Base-by-base conservation (phyloP, 2,329 filamentous ascomycete genomes). In the Xylaria sp. region DNA sequence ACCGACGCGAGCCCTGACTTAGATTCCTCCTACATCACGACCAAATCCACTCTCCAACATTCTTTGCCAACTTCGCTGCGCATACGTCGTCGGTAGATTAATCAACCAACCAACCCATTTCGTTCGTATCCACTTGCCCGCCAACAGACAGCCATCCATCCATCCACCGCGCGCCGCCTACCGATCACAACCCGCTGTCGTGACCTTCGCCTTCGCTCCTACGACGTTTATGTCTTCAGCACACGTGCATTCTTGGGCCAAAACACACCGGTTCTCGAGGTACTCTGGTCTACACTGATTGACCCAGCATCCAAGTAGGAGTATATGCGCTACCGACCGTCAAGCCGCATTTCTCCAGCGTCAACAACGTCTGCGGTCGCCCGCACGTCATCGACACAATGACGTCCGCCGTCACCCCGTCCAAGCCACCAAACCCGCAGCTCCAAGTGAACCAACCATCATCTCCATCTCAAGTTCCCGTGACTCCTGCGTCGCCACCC, bases 401-500 rank as follows among this genome's bases (percentile, higher is more conserved):
- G 77, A 76, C 75, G 73, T 78, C 77, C 68, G 72, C 76, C 60
- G 70, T 71, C 66, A 76, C 76, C 45, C 73, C 75, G 42, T 75
- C 75, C 21, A 78, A 76, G 71, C 73, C 73, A 65, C 61, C 68
- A 36, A 63, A 59, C 51, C 69, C 69, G 12, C 72, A 71, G 24
- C 71, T 65, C 36, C 70, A 69, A 39, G 74, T 74, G 72, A 75
- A 66, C 66, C 73, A 76, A 51, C 73, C 75, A 24, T 75, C 73
- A 50, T 72, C 76, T 47, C 67, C 64, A 32, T 68, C 68, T n/a
- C 74, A 72, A 60, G 51, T 67, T 57, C 59, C 69, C 47, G 56
- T 80, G 78, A 80, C 82, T 81, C 76, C 85, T 79, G 78, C 86
- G 79, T 93, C 93, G 50, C 93, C 92, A 64, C 93, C 93, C 34